Conservation (phyloP, 78 protist species). For the Dictyostelium brefeldianum region DNA sequence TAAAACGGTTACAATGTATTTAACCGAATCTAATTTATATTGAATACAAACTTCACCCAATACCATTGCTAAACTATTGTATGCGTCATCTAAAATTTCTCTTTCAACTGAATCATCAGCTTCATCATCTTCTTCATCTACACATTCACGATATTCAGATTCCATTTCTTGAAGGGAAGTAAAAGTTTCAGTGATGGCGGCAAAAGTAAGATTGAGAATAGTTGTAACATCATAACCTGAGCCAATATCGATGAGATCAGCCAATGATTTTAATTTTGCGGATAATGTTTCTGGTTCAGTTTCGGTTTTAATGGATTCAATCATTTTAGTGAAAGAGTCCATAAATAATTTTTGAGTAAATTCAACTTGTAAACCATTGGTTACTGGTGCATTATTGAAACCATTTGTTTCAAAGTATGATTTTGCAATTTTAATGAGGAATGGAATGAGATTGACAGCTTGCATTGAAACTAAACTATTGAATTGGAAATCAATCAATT, state of each 20-base stretch:
- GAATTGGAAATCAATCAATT: conserved; percentile 74
- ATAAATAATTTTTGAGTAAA: neutral
- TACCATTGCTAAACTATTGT: conserved; percentile 25
- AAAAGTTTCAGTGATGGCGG: neutral
- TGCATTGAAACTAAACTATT: conserved; percentile 60
- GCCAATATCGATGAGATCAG: conserved; percentile 16
- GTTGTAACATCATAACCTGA: neutral
- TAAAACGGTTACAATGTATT: neutral
- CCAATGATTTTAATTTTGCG: neutral
- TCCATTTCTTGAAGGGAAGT: neutral
- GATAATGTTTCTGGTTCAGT: neutral
- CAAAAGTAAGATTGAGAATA: neutral
- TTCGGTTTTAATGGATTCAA: conserved; percentile 12
- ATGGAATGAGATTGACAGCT: conserved; percentile 49
- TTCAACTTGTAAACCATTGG: neutral
- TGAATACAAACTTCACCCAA: conserved; percentile 46
- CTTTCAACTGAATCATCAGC: neutral
- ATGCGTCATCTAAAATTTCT: conserved; percentile 40
- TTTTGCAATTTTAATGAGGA: neutral
- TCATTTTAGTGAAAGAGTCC: neutral
- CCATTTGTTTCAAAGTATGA: neutral
- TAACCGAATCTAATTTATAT: conserved; percentile 11
- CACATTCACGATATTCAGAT: neutral
- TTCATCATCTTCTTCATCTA: conserved; percentile 69
- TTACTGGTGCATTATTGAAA: neutral